A percentile compares a stretch with the other conserved stretches of the same genome.
Conservation (phyloP, 164 flowering plant genomes). For the Saururus chinensis region DNA sequence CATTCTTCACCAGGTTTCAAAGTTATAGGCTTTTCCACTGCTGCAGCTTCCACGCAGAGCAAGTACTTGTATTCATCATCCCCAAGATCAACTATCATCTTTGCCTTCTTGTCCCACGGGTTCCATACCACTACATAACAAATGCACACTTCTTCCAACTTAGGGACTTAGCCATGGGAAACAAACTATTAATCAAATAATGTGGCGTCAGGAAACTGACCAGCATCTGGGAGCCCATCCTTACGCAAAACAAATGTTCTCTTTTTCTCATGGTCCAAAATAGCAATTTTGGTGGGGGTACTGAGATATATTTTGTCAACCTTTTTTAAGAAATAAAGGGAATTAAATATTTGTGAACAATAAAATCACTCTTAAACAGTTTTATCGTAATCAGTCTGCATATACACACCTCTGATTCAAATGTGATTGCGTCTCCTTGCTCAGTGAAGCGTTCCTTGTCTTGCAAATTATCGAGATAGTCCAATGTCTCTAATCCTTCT, state of each 20-base stretch:
- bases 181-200: not conserved
- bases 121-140: slow-evolving; percentile 63
- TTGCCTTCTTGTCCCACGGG: slow-evolving; percentile 83
- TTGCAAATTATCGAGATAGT: slow-evolving; percentile 76
- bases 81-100: slow-evolving; percentile 64
- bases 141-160: not conserved
- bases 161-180: not conserved
- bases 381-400: not conserved
- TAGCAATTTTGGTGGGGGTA: slow-evolving; percentile 87
- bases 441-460: slow-evolving; percentile 74
- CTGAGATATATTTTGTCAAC: slow-evolving; percentile 40
- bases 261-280: slow-evolving; percentile 85
- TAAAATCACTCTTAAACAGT: not conserved
- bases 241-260: slow-evolving; percentile 66
- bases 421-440: slow-evolving; percentile 76
- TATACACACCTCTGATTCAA: slow-evolving; percentile 13
- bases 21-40: slow-evolving; percentile 57
- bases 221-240: slow-evolving; percentile 37
- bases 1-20: slow-evolving; percentile 86
- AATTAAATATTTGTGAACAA: not conserved
- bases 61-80: slow-evolving; percentile 78
- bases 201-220: slow-evolving; percentile 8
- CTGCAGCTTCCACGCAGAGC: slow-evolving; percentile 80
- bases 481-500: slow-evolving; percentile 89
- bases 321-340: slow-evolving; percentile 6